Conservation (phyloP, 2,329 filamentous ascomycete genomes). For the Aspergillus floridensis region DNA sequence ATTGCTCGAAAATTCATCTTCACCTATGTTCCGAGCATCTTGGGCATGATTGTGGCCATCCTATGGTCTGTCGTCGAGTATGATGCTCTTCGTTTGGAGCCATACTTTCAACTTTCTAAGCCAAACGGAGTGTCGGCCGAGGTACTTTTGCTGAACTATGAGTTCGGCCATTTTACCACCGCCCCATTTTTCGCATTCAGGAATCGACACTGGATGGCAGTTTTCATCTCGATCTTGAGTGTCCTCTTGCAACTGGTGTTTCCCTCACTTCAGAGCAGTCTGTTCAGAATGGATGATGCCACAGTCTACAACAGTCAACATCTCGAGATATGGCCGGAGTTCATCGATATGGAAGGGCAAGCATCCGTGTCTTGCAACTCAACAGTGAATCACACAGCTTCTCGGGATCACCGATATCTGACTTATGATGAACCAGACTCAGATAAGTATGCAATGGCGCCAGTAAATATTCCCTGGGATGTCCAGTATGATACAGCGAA, state of each 20-base stretch:
- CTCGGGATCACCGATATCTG: not conserved
- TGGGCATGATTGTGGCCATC: conserved; percentile 5
- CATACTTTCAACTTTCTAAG: conserved; percentile 8
- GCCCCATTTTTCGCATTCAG: conserved; percentile 3
- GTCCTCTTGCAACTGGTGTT: conserved; percentile 6
- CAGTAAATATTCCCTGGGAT: conserved; percentile 5
- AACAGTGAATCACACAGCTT: not conserved
- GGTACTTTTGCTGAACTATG: conserved; percentile 9
- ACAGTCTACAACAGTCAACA: not conserved
- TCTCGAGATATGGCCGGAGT: conserved; percentile 4
- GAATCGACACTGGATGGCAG: conserved; percentile 9
- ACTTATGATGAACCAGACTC: not conserved
- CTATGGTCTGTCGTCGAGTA: conserved; percentile 10
- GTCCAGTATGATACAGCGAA: conserved; percentile 1
- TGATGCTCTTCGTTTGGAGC: conserved; percentile 9
- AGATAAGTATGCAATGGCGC: conserved; percentile 5
- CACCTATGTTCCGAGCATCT: conserved; percentile 5
- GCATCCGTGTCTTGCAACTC: not conserved
- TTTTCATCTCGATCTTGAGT: conserved; percentile 8
- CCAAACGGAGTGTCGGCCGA: conserved; percentile 7
- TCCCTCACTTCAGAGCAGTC: conserved; percentile 1
- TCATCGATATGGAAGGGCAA: conserved; percentile 2
- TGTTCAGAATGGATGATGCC: conserved; percentile 7
- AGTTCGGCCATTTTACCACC: conserved; percentile 9
- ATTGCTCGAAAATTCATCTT: conserved; percentile 1